Base-by-base conservation (phyloP, 2,329 filamentous ascomycete genomes). In the Nemania serpens region DNA sequence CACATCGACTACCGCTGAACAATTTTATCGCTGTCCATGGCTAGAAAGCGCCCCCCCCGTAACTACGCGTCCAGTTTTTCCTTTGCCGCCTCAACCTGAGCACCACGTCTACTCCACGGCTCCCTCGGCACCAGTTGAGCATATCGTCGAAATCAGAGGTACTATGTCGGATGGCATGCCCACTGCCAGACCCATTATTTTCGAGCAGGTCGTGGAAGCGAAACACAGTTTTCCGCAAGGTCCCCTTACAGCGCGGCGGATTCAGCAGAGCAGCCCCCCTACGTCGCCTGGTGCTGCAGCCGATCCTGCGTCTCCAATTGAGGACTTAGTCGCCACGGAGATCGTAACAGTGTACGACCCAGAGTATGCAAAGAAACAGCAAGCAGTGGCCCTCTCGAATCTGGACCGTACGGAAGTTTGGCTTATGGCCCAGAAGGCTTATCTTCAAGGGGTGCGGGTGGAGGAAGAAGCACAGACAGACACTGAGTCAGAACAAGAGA, bases 11-110 rank as follows among this genome's bases (percentile, higher is more conserved):
- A 93, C 90, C n/a, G 94, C 94, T 10, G 91, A 97, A 73, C 87
- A 90, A 64, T 98, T 97, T 71, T 98, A 98, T 77, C 88, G 89
- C 64, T 84, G 89, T 29, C 93, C 93, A 2, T 97, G 93, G 89
- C 83, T 81, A 66, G 76, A 77, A 52, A 64, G 77, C 7, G 70
- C 73, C 39, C 75, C 76, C 25, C 73, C 75, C 2, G 66, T 78
- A 3, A 75, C 76, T 9, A 39, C 68, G 54, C 57, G 68, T 36
- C 68, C 64, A 48, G 50, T 41, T 70, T 70, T 67, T 65, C 73
- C 65, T 69, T 77, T 68, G 54, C 77, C 64, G 65, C 74, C 65
- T 69, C 70, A 79, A 71, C 72, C 77, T 68, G 68, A 75, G 13
- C 68, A 72, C n/a, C 72, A 78, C 57, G 51, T 67, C 29, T 66